phyloP scores from a whole-genome alignment of 192 early-diverging fungal genomes.

The Rhizoclosmatium globosum region DNA sequence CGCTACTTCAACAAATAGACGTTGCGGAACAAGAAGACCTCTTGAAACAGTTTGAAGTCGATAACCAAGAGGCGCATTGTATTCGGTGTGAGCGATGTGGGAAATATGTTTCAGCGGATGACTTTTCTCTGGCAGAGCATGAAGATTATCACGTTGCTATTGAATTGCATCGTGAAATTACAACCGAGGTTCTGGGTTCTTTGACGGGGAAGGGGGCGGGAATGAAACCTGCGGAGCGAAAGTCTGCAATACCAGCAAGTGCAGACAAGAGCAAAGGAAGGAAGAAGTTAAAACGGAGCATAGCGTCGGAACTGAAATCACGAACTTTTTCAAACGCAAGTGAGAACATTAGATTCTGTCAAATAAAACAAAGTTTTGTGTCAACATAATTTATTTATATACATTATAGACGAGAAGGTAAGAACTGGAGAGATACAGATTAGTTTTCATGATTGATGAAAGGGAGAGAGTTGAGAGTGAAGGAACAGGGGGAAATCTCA shows the following conservation, averaged over 20 bases:
- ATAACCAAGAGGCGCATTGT: not conserved
- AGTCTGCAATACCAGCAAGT: too few relatives aligned
- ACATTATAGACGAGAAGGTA: too few relatives aligned
- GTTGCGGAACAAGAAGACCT: not conserved
- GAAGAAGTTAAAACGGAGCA: not conserved
- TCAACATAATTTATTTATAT: too few relatives aligned
- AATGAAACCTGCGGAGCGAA: not conserved
- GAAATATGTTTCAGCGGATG: constrained; percentile 19
- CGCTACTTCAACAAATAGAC: not conserved
- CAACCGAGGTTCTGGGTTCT: not conserved
- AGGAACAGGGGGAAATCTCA: not conserved
- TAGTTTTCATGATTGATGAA: too few relatives aligned
- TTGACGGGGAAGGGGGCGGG: not conserved
- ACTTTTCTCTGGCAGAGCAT: constrained; percentile 52
- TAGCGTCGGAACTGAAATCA: not conserved
- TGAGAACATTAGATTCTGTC: not conserved
- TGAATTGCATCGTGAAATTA: constrained; percentile 39
- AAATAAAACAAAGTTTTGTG: too few relatives aligned
- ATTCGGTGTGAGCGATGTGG: constrained; percentile 34
- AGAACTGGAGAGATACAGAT: too few relatives aligned
- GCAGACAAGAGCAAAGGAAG: not conserved
- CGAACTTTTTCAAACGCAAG: constrained; percentile 17
- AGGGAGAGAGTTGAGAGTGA: too few relatives aligned
- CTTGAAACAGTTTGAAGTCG: not conserved
- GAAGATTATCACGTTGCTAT: constrained; percentile 65